Conservation (phyloP, 1,284 basidiomycete genomes). For the Tilletia setariae region DNA sequence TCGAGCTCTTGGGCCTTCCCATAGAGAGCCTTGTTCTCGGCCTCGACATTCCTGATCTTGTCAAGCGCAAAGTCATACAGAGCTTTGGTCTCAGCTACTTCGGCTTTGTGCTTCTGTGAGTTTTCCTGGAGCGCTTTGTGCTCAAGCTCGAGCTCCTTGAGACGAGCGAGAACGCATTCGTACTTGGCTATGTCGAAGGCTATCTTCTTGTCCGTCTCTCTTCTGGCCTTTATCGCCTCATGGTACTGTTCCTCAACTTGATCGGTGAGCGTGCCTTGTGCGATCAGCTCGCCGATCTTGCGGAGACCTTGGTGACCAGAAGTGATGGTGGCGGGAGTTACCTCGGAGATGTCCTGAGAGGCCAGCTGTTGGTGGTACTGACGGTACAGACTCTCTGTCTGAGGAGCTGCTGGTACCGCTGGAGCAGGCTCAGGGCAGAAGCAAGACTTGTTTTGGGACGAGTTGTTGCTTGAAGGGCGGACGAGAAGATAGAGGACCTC, state of each 20-base stretch:
- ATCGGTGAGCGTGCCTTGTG: too few species aligned
- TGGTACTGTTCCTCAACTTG: too few species aligned
- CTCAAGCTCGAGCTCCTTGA: slow-evolving; percentile 6
- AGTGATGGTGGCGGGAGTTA: too few species aligned
- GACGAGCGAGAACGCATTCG: slow-evolving; percentile 15
- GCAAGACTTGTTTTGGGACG: not conserved
- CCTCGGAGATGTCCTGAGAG: too few species aligned
- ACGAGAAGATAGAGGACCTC: not conserved
- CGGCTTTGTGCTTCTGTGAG: not conserved
- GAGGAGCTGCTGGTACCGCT: not conserved
- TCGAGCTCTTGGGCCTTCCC: too few species aligned
- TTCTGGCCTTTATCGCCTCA: not conserved
- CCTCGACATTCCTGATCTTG: not conserved
- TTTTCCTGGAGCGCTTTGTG: not conserved
- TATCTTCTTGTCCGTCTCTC: slow-evolving; percentile 20
- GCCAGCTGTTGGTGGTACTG: not conserved
- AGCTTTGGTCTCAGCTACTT: not conserved
- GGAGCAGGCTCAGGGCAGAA: not conserved
- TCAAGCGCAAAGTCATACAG: not conserved
- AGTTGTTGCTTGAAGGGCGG: not conserved
- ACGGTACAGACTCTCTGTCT: not conserved
- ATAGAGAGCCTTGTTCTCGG: slow-evolving; percentile 6
- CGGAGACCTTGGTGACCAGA: too few species aligned
- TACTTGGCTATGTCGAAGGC: slow-evolving; percentile 30
- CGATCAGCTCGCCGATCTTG: too few species aligned